Evolutionary conservation across 2,329 filamentous ascomycete species (phyloP).

Genomic region (Aspergillus novoparasiticus): DNA sequence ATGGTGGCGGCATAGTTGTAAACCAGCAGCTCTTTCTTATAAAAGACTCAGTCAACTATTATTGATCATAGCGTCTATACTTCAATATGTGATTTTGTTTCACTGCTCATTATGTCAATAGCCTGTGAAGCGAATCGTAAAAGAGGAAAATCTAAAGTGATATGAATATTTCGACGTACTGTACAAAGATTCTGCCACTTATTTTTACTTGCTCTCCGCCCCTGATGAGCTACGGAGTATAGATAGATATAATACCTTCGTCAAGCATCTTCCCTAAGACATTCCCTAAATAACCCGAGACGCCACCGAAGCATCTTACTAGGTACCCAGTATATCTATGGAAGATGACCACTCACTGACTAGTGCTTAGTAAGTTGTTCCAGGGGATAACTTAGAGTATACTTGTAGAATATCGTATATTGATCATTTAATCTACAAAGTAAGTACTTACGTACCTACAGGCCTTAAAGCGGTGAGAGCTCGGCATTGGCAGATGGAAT

Average conservation of each 20-base stretch:
- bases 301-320: neutral
- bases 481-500: too few species aligned
- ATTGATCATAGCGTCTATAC: neutral
- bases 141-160: neutral
- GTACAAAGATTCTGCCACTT: neutral
- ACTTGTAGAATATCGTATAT: too few species aligned
- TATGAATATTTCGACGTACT: neutral
- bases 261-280: neutral
- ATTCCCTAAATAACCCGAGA: neutral
- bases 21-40: neutral
- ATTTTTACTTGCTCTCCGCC: neutral
- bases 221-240: too few species aligned
- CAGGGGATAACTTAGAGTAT: too few species aligned
- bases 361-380: neutral
- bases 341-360: neutral
- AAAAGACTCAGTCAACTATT: neutral
- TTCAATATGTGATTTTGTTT: neutral
- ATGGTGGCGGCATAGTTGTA: conserved; percentile 35
- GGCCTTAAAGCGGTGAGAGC: too few species aligned
- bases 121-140: neutral
- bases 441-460: too few species aligned
- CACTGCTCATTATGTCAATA: neutral
- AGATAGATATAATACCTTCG: neutral
- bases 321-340: neutral
- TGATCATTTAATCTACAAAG: too few species aligned